These are phyloP conservation scores for Clitopilus passeckerianus DNA, from an alignment of 768 basidiomycete genomes.

Conservation along the genomic window DNA sequence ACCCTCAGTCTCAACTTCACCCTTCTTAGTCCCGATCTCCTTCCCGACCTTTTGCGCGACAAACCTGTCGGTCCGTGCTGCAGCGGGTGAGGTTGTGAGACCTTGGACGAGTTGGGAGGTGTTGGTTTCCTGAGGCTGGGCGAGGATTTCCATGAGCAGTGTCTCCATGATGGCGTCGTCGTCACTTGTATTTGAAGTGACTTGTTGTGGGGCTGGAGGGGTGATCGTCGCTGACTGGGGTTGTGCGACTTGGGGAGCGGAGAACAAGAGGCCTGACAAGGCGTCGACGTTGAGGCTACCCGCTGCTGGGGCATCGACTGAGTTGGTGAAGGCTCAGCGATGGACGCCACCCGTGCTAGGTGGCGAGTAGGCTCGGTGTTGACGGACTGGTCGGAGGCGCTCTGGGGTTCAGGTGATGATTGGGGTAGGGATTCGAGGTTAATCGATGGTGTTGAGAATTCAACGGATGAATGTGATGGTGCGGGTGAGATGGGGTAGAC, in stretches of 20 bases:
- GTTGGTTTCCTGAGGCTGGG: conserved; percentile 19
- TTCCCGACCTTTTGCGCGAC: conserved; percentile 9
- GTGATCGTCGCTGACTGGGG: conserved; percentile 16
- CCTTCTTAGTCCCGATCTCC: background rate
- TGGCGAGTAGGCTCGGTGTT: conserved; percentile 78
- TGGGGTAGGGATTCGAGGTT: conserved; percentile 27
- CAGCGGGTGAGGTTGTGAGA: conserved; percentile 13
- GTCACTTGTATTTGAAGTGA: conserved; percentile 18
- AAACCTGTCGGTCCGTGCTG: conserved; percentile 12
- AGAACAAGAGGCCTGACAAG: conserved; percentile 9
- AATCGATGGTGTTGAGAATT: conserved; percentile 23
- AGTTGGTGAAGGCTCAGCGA: conserved; percentile 27
- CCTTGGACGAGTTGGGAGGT: conserved; percentile 29
- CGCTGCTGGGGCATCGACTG: conserved; percentile 87
- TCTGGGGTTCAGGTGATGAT: conserved; percentile 17
- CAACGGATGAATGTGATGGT: conserved; percentile 24
- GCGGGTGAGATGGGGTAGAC: conserved; percentile 29
- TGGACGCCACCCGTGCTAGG: conserved; percentile 97
- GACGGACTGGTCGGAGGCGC: conserved; percentile 21
- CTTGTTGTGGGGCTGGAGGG: conserved; percentile 8
- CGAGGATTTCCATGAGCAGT: conserved; percentile 68
- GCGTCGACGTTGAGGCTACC: conserved; percentile 58
- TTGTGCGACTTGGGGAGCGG: conserved; percentile 10
- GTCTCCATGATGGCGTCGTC: conserved; percentile 65
- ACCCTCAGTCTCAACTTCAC: conserved; percentile 5